Evolutionary conservation across 495 filamentous ascomycete genomes (phyloP), one percentile per base, ranked within the genome.

Genomic region (Endocarpon pusillum): DNA sequence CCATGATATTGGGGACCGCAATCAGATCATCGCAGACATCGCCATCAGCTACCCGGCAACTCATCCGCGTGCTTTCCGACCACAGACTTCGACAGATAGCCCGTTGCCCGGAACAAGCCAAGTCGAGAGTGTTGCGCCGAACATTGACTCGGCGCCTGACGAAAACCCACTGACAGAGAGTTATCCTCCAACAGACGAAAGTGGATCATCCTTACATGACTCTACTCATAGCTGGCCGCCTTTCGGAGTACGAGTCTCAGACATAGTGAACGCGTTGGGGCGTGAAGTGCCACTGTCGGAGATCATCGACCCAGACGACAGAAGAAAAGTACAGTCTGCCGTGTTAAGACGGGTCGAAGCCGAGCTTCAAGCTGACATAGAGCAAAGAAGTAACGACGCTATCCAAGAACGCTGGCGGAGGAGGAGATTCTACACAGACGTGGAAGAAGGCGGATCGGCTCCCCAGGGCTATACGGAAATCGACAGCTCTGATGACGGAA

Each of bases 351-450:
- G 61, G 36, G 51, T 67, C 43, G 57, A 46, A 25, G 52, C 55
- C 27, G 56, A 59, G 31, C 52, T 56, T n/a, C 49, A 49, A 30
- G 50, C 31, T 4, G 3, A 31, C 8, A 40, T 57, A 6, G 44
- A 61, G 28, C 51, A 58, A 19, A 43, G 51, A 21, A 55, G 62
- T n/a, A 54, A 53, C 15, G 61, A 60, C 32, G 71, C 67, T 32
- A 61, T 80, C 12, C 62, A 76, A 40, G 74, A 87, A 36, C 70
- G 79, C 31, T 81, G 78, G 76, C 67, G 67, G 40, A 62, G 72
- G 33, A 60, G 81, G 33, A 70, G 71, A 19, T 86, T 86, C 43
- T 86, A 86, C 43, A 64, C 78, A 15, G 81, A 86, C 27, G 78
- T 82, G 46, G 80, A 83, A 55, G 80, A 84, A 47, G 78, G 78